Conservation (phyloP, 164 flowering plant species). For the Chimonanthus praecox region DNA sequence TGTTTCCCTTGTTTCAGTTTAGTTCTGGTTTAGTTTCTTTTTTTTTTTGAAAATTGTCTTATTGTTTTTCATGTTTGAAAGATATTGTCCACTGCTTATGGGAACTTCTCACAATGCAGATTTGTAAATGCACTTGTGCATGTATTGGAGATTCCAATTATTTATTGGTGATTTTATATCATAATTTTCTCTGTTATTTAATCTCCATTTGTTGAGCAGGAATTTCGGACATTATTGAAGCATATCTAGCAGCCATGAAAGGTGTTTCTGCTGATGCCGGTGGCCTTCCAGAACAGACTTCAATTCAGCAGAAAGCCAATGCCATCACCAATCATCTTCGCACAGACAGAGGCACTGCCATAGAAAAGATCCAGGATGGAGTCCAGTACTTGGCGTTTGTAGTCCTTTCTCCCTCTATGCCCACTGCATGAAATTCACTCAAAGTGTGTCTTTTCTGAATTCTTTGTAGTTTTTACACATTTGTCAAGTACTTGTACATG, state of each 20-base stretch:
- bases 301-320: constrained; percentile 61
- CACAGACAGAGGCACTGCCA: constrained; percentile 46
- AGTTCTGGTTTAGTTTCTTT: too few relatives aligned
- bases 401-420: constrained; percentile 66
- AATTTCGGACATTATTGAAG: constrained; percentile 75
- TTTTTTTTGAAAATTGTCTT: too few relatives aligned
- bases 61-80: too few relatives aligned
- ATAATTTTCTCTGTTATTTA: too few relatives aligned
- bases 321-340: constrained; percentile 56
- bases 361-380: constrained; percentile 75
- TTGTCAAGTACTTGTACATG: too few relatives aligned
- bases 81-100: too few relatives aligned
- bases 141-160: too few relatives aligned
- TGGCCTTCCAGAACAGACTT: constrained; percentile 27
- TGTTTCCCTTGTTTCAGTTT: too few relatives aligned
- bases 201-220: background rate
- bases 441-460: background rate
- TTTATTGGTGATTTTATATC: too few relatives aligned
- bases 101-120: too few relatives aligned
- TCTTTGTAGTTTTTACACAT: too few relatives aligned
- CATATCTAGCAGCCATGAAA: constrained; percentile 63
- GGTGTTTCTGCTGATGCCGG: constrained; percentile 44
- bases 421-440: constrained; percentile 35
- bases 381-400: constrained; percentile 65
- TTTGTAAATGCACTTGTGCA: too few relatives aligned